phyloP scores from a whole-genome alignment of 345 rosid genomes.

The Cardiospermum halicacabum region DNA sequence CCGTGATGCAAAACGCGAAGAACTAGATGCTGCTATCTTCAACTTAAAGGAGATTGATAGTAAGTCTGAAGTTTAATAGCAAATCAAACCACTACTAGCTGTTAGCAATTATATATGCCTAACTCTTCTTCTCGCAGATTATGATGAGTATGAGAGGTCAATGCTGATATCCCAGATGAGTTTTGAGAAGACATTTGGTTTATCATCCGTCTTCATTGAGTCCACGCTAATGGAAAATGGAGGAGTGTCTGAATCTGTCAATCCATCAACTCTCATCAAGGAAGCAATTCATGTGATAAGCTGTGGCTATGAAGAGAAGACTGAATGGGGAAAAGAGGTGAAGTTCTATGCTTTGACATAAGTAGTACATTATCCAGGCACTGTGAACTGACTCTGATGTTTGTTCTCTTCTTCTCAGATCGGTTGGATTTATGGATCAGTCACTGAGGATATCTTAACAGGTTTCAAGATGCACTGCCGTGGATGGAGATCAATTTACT shows the following conservation, averaged over 20 bases:
- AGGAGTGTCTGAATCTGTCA: constrained; percentile 84
- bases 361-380: background rate
- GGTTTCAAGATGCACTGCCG: constrained; percentile 99
- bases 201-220: constrained; percentile 91
- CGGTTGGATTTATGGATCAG: constrained; percentile 97
- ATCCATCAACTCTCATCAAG: constrained; percentile 74
- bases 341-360: background rate
- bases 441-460: constrained; percentile 90
- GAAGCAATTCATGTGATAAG: constrained; percentile 98
- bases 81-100: background rate
- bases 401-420: constrained; percentile 41
- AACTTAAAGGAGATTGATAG: constrained; percentile 85
- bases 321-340: constrained; percentile 99
- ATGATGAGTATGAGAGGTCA: constrained; percentile 86
- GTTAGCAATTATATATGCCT: background rate
- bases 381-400: background rate
- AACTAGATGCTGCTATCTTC: constrained; percentile 88
- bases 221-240: constrained; percentile 90
- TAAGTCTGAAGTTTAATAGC: constrained; percentile 26
- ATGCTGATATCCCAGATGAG: constrained; percentile 90
- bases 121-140: constrained; percentile 43
- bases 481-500: constrained; percentile 96
- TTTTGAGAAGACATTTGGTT: constrained; percentile 95
- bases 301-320: constrained; percentile 93
- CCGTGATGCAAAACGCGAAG: constrained; percentile 82